phyloP scores from a whole-genome alignment of 352 stramenopile genomes.

The Globisporangium nodosum region DNA sequence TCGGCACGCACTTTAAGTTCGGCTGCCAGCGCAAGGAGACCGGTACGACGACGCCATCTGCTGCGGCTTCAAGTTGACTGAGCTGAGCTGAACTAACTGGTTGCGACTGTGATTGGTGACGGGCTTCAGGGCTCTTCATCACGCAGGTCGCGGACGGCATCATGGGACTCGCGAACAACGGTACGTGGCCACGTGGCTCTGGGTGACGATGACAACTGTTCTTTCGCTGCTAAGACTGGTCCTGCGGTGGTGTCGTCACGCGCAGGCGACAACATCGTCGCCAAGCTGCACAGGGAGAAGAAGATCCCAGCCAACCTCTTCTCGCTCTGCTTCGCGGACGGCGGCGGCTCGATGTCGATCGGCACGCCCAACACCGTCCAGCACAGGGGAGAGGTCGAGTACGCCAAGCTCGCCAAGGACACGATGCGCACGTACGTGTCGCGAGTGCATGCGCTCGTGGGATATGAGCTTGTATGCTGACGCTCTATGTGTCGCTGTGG shows the following conservation, averaged over 20 bases:
- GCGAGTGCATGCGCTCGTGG: neutral
- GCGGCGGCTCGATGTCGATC: conserved; percentile 31
- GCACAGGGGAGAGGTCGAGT: conserved; percentile 22
- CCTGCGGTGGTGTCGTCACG: neutral
- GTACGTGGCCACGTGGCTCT: neutral
- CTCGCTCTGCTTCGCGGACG: conserved; percentile 33
- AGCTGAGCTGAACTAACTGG: neutral
- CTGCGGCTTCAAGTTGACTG: neutral
- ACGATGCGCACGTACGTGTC: conserved; percentile 14
- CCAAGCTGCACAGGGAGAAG: conserved; percentile 64
- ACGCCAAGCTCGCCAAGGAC: conserved; percentile 19
- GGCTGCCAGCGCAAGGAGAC: conserved; percentile 82
- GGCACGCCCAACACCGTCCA: conserved; percentile 22
- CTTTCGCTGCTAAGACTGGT: neutral
- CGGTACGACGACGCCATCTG: conserved; percentile 3
- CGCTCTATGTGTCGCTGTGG: neutral
- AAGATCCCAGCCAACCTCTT: conserved; percentile 72
- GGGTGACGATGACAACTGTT: neutral
- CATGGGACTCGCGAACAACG: conserved; percentile 47
- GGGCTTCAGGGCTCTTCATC: conserved; percentile 49
- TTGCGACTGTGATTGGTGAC: neutral
- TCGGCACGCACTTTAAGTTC: conserved; percentile 68
- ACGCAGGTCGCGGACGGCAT: conserved; percentile 88
- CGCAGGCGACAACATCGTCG: conserved; percentile 57
- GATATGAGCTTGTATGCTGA: neutral